These are phyloP conservation scores for Citropsis articulata DNA, from an alignment of 345 rosid species.

Conservation along the genomic window DNA sequence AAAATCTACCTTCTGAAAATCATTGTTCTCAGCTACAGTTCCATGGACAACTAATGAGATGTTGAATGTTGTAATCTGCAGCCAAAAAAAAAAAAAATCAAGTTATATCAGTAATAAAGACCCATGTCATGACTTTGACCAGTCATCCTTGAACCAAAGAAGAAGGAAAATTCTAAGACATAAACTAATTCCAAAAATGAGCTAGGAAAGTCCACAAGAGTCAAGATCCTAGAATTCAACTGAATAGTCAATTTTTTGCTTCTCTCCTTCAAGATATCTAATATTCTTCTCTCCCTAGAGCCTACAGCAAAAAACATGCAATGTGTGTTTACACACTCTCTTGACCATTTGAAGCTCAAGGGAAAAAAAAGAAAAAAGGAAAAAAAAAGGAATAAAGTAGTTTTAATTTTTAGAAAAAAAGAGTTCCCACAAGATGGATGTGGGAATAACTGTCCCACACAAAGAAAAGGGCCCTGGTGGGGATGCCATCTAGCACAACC, in stretches of 20 bases:
- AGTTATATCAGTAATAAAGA: background rate
- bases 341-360: background rate
- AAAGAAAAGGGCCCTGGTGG: background rate
- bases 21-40: slow-evolving; percentile 54
- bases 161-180: background rate
- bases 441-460: background rate
- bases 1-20: slow-evolving; percentile 48
- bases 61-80: slow-evolving; percentile 68
- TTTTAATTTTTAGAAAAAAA: background rate
- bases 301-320: background rate
- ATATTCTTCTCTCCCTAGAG: background rate
- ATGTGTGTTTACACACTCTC: background rate
- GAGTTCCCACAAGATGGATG: background rate
- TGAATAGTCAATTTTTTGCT: background rate
- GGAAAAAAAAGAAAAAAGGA: no score
- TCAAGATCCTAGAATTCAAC: background rate
- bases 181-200: background rate
- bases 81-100: slow-evolving; percentile 19
- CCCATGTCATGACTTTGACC: background rate
- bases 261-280: background rate
- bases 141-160: background rate
- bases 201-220: background rate
- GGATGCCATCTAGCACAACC: background rate
- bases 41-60: slow-evolving; percentile 73
- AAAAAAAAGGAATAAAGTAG: background rate